Evolutionary conservation across 148 eudicot genomes (phyloP), one percentile per base, ranked within the genome.

Genomic region (Tetragonia tetragonoides): DNA sequence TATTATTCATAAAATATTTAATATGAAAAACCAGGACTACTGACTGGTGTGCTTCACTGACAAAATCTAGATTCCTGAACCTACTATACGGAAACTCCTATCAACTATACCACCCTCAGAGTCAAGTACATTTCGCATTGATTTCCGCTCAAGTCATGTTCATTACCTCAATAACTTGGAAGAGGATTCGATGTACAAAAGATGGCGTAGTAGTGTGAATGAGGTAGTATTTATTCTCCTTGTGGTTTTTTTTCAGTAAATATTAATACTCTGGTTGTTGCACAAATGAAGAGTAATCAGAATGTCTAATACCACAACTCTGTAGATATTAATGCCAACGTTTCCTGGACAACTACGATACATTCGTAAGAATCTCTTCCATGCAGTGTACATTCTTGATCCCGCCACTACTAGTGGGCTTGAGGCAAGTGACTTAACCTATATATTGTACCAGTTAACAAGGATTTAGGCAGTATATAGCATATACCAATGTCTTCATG

Each of bases 341-440:
- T 95, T 87, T 78, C 99, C 99, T 83, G 99, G 99, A 81, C 99
- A 95, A 86, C 66, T 91, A 67, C 97, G 97, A 8, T 90, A 95
- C 84, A 91, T 95, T 61, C 97, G 99, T 49, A 95, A 95, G 83
- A 95, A 95, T 84, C 80, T 95, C 69, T 95, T 86, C 84, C 90
- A 93, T 86, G 93, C 99, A 59, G 97, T 93, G 72, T 93, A 82
- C 82, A 87, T 93, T 51, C 54, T 95, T 82, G 99, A 95, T 82
- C 99, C 99, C 84, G 91, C 97, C 38, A 89, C 93, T 63, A 68
- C 83, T 70, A 88, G 91, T 88, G 99, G 99, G 72, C 93, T 91
- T 81, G 99, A 93, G 94, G 99, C 85, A 91, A 86, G 91, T 87
- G 81, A 73, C 64, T 8, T 46, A 51, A 34, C 24, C 34, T 73